These are phyloP conservation scores for Fusarium hainanense DNA, from an alignment of 2,329 filamentous ascomycete genomes.

Conservation along the genomic window DNA sequence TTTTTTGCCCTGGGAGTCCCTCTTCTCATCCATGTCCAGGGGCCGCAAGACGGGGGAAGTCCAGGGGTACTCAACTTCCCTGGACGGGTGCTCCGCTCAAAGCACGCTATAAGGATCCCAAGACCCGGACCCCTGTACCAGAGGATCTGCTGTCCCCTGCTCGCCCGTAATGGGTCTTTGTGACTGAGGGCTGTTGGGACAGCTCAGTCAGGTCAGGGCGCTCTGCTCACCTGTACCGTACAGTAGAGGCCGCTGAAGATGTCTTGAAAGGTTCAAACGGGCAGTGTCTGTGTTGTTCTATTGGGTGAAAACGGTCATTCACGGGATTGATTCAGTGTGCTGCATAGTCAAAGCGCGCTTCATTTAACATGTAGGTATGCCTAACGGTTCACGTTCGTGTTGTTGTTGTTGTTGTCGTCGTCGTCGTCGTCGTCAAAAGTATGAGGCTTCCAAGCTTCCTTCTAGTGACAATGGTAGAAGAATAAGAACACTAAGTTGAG, in stretches of 20 bases:
- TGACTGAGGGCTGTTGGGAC: slow-evolving; percentile 19
- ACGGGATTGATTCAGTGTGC: slow-evolving; percentile 8
- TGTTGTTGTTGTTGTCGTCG: neutral
- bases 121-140: slow-evolving; percentile 27
- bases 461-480: slow-evolving; percentile 4
- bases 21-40: slow-evolving; percentile 29
- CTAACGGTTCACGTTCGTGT: neutral
- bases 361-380: neutral
- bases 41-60: slow-evolving; percentile 29
- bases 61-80: slow-evolving; percentile 5
- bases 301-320: slow-evolving; percentile 11
- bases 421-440: neutral
- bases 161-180: neutral
- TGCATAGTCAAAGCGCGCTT: slow-evolving; percentile 27
- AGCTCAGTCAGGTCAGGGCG: slow-evolving; percentile 3
- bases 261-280: slow-evolving; percentile 15
- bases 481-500: neutral
- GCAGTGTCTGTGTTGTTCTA: slow-evolving; percentile 29
- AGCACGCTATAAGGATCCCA: neutral
- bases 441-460: neutral
- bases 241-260: slow-evolving; percentile 36
- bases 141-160: slow-evolving; percentile 32
- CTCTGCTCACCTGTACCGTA: neutral
- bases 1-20: neutral
- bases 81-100: neutral